These are phyloP conservation scores for Diaporthe humulicola DNA, from an alignment of 2,329 filamentous ascomycete species.

Conservation along the genomic window DNA sequence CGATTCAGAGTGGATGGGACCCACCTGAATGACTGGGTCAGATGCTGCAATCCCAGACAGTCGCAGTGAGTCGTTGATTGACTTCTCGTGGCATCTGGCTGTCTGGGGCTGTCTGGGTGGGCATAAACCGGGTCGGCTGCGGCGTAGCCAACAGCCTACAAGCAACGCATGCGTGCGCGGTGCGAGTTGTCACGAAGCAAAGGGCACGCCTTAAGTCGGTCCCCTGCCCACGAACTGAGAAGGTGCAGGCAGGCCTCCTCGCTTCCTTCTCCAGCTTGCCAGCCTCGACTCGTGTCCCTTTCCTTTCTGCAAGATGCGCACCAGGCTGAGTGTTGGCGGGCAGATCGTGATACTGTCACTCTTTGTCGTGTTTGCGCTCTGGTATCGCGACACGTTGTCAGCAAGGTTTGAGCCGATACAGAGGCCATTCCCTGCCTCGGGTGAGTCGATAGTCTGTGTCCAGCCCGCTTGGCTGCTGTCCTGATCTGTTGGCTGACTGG, in stretches of 20 bases:
- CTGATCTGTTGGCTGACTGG: background rate
- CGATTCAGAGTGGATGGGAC: background rate
- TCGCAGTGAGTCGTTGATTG: background rate
- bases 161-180: background rate
- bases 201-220: background rate
- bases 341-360: slow-evolving; percentile 11
- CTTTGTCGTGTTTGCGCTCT: slow-evolving; percentile 7
- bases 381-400: slow-evolving; percentile 8
- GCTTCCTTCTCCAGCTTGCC: background rate
- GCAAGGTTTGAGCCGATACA: slow-evolving; percentile 4
- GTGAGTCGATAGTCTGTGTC: background rate
- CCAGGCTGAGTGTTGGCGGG: background rate
- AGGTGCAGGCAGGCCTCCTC: background rate
- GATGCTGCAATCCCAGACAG: background rate
- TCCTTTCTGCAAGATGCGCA: slow-evolving; percentile 9
- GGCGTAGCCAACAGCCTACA: background rate
- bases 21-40: slow-evolving; percentile 21
- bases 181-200: background rate
- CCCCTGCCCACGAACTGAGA: background rate
- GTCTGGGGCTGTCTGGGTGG: too few species aligned
- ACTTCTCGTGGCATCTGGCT: background rate
- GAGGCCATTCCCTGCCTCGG: slow-evolving; percentile 7
- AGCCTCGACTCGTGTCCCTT: background rate
- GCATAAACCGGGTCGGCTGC: background rate
- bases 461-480: background rate